These are phyloP conservation scores for Coemansia umbellata DNA, from an alignment of 192 early-diverging fungal species.

Conservation along the genomic window DNA sequence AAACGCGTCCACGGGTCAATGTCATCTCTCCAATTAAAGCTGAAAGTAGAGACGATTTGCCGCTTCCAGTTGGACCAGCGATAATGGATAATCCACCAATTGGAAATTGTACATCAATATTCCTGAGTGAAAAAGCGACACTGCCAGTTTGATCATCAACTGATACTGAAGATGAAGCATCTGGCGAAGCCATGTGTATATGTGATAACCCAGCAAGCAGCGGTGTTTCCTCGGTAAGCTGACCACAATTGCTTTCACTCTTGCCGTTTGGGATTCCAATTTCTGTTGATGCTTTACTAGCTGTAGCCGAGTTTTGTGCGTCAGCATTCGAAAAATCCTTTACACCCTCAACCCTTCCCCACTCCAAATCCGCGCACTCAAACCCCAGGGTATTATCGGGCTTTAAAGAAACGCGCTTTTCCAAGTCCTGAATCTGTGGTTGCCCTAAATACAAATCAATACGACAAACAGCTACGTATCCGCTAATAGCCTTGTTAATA, in stretches of 20 bases:
- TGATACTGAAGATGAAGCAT: no score
- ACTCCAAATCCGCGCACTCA: constrained; percentile 6
- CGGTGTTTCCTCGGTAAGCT: not conserved
- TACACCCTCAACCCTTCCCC: not conserved
- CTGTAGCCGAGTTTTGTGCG: not conserved
- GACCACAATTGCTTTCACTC: no score
- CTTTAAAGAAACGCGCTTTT: not conserved
- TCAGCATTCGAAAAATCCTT: not conserved
- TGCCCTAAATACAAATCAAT: constrained; percentile 7
- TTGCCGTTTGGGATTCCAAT: not conserved
- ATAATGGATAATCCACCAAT: no score
- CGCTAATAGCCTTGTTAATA: constrained; percentile 48
- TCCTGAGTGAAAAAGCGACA: no score
- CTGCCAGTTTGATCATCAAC: no score
- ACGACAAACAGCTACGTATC: constrained; percentile 5
- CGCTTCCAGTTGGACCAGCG: no score
- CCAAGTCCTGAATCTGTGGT: constrained; percentile 2
- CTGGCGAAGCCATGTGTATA: no score
- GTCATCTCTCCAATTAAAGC: no score
- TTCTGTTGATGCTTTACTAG: not conserved
- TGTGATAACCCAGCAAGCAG: no score
- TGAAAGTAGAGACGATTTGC: no score
- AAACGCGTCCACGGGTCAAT: no score
- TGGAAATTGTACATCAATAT: no score
- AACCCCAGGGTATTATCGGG: not conserved